Evolutionary conservation across 768 basidiomycete genomes (phyloP).

Genomic region (Leccinum barrowsii): DNA sequence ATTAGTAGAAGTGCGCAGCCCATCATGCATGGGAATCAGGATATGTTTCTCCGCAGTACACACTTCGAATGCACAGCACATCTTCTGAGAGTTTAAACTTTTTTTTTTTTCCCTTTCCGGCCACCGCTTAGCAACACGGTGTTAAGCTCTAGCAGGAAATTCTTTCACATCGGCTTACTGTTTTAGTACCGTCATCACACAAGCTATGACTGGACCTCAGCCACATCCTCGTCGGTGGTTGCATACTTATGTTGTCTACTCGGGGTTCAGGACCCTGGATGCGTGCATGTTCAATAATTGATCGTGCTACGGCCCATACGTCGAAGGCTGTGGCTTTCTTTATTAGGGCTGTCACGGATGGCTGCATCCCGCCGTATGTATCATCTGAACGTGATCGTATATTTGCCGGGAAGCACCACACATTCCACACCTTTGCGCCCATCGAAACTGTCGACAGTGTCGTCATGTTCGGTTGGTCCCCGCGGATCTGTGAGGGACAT

Average conservation of each 20-base stretch:
- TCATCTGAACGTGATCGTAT: constrained; percentile 6
- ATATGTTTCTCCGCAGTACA: constrained; percentile 7
- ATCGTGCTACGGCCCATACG: constrained; percentile 2
- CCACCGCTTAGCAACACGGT: background rate
- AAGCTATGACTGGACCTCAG: background rate
- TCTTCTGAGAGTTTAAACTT: background rate
- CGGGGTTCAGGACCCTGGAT: constrained; percentile 17
- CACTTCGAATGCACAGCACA: background rate
- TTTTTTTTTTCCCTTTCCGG: background rate
- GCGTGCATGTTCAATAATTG: constrained; percentile 18
- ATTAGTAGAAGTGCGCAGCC: background rate
- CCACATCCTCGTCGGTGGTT: background rate
- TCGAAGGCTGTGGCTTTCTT: constrained; percentile 10
- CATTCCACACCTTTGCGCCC: constrained; percentile 28
- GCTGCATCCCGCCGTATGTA: constrained; percentile 13
- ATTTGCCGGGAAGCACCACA: constrained; percentile 5
- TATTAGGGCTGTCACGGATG: constrained; percentile 12
- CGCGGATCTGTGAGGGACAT: background rate
- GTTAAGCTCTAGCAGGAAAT: background rate
- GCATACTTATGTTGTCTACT: constrained; percentile 4
- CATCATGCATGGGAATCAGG: background rate
- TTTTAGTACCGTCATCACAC: background rate
- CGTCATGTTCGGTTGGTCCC: constrained; percentile 1
- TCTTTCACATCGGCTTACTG: background rate
- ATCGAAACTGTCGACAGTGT: too few species aligned